These are phyloP conservation scores for Sclerotinia borealis DNA, from an alignment of 2,329 filamentous ascomycete species.

Conservation along the genomic window DNA sequence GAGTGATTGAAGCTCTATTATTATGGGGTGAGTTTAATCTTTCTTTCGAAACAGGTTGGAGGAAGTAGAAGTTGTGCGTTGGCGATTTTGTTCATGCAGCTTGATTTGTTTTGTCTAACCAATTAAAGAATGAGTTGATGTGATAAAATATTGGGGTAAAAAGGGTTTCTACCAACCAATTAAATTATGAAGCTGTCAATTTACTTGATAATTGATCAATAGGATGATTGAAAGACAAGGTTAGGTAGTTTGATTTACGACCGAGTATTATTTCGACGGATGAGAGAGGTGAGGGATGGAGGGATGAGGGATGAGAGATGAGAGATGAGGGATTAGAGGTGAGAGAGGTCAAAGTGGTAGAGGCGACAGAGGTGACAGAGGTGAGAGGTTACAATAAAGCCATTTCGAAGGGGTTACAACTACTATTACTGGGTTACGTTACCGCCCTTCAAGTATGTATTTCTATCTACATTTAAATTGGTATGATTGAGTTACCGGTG, in stretches of 20 bases:
- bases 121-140: neutral
- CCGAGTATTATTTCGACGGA: neutral
- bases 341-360: neutral
- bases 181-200: neutral
- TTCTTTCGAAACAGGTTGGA: neutral
- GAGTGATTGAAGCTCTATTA: neutral
- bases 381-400: neutral
- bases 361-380: neutral
- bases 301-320: too few relatives aligned
- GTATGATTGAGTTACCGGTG: neutral
- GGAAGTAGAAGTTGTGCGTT: constrained; percentile 1
- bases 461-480: neutral
- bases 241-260: neutral
- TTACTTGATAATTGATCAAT: neutral
- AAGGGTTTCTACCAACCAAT: neutral
- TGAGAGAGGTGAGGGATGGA: neutral
- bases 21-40: constrained; percentile 5
- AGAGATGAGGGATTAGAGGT: too few relatives aligned
- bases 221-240: neutral
- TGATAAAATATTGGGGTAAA: neutral
- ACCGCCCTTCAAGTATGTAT: too few relatives aligned
- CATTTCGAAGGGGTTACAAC: neutral
- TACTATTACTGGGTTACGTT: neutral
- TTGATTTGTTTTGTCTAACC: neutral
- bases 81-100: constrained; percentile 3